These are phyloP conservation scores for Fusarium papillatum DNA, from an alignment of 2,329 filamentous ascomycete genomes.

Conservation along the genomic window DNA sequence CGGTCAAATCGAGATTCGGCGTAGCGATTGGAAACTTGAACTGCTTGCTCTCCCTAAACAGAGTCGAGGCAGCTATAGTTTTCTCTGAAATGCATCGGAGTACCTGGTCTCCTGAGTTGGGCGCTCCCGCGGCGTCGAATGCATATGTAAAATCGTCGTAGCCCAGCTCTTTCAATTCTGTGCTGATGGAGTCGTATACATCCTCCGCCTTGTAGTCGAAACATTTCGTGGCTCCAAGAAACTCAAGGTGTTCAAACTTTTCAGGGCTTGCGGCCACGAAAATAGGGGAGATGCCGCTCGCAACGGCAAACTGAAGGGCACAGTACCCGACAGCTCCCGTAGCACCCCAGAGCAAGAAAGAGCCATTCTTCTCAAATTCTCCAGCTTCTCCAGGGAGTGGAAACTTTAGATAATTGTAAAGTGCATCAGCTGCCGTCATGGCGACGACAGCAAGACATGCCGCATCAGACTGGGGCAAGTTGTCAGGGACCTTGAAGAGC, in stretches of 20 bases:
- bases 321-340: background rate
- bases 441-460: conserved; percentile 4
- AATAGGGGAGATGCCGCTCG: background rate
- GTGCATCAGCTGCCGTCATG: conserved; percentile 9
- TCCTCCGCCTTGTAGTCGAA: conserved; percentile 3
- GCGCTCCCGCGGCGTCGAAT: conserved; percentile 4
- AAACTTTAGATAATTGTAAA: background rate
- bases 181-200: background rate
- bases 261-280: background rate
- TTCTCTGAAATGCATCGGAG: background rate
- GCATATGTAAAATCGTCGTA: background rate
- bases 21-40: conserved; percentile 5
- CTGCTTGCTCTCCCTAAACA: background rate
- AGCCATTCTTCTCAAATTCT: background rate
- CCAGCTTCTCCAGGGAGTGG: background rate
- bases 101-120: background rate
- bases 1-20: background rate
- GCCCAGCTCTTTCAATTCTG: background rate
- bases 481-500: conserved; percentile 1
- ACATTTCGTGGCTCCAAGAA: background rate
- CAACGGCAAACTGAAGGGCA: background rate
- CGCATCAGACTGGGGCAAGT: conserved; percentile 5
- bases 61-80: background rate
- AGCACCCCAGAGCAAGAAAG: conserved; percentile 11
- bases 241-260: background rate